phyloP scores from a whole-genome alignment of 1,284 basidiomycete genomes.

The Marasmius oreades region DNA sequence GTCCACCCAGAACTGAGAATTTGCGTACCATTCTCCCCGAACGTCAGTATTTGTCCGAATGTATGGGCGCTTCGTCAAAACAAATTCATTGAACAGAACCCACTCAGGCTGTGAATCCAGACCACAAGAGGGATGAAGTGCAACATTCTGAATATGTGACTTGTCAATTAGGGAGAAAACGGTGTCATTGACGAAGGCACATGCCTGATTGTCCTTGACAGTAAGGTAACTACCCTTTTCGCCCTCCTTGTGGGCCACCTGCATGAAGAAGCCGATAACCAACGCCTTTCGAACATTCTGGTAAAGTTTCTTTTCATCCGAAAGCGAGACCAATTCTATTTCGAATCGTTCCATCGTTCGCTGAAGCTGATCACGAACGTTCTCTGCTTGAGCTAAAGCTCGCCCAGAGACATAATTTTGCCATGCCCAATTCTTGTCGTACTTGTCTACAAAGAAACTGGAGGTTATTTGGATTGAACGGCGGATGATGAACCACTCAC shows the following conservation, averaged over 20 bases:
- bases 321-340: conserved; percentile 76
- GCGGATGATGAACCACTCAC: conserved; percentile 38
- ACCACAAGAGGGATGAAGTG: conserved; percentile 93
- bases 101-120: conserved; percentile 93
- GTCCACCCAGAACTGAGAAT: background rate
- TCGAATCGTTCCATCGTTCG: conserved; percentile 94
- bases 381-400: conserved; percentile 89
- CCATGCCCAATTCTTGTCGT: conserved; percentile 91
- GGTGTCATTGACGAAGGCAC: conserved; percentile 16
- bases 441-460: conserved; percentile 44
- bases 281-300: conserved; percentile 81
- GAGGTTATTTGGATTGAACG: background rate
- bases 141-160: conserved; percentile 58
- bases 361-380: conserved; percentile 90
- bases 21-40: conserved; percentile 78
- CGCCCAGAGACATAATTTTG: conserved; percentile 86
- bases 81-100: conserved; percentile 98
- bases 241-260: conserved; percentile 95
- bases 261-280: conserved; percentile 98
- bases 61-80: conserved; percentile 86
- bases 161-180: background rate
- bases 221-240: conserved; percentile 85
- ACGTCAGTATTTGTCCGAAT: conserved; percentile 93
- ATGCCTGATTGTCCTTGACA: conserved; percentile 89
- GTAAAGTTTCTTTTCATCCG: conserved; percentile 79